Evolutionary conservation across 2,329 filamentous ascomycete species (phyloP).

Genomic region (Aspergillus ochraceoroseus): DNA sequence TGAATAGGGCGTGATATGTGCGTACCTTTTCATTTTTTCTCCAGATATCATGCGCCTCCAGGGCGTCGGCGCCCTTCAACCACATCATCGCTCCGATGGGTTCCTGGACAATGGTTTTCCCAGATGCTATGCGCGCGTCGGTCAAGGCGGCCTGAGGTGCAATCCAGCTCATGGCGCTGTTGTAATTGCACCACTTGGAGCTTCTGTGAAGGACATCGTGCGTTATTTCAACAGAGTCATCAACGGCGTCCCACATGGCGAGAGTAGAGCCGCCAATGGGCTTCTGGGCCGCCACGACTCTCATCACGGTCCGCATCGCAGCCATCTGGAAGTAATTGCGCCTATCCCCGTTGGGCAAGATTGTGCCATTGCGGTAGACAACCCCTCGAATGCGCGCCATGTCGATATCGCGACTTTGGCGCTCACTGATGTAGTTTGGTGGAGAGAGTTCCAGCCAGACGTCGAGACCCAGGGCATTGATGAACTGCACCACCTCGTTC

Average conservation of each 20-base stretch:
- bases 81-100: conserved; percentile 40
- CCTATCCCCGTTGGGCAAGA: conserved; percentile 29
- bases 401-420: conserved; percentile 20
- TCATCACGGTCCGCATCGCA: conserved; percentile 23
- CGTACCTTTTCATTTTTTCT: conserved; percentile 21
- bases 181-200: conserved; percentile 38
- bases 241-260: conserved; percentile 35
- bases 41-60: conserved; percentile 36
- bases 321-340: conserved; percentile 37
- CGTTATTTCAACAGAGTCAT: conserved; percentile 28
- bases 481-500: conserved; percentile 29
- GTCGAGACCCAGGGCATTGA: conserved; percentile 30
- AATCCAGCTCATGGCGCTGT: conserved; percentile 38
- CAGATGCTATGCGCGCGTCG: conserved; percentile 24
- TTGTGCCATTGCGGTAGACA: conserved; percentile 32
- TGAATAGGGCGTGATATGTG: too few species aligned
- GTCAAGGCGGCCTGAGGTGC: conserved; percentile 28
- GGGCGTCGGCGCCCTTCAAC: conserved; percentile 35
- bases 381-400: conserved; percentile 28
- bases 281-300: conserved; percentile 17
- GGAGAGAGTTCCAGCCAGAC: conserved; percentile 36
- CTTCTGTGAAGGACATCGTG: conserved; percentile 36
- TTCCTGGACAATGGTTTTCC: conserved; percentile 18
- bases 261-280: conserved; percentile 15
- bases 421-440: conserved; percentile 29